Conservation (phyloP, 208 protist genomes). For the Dictyostelium gargantuum region DNA sequence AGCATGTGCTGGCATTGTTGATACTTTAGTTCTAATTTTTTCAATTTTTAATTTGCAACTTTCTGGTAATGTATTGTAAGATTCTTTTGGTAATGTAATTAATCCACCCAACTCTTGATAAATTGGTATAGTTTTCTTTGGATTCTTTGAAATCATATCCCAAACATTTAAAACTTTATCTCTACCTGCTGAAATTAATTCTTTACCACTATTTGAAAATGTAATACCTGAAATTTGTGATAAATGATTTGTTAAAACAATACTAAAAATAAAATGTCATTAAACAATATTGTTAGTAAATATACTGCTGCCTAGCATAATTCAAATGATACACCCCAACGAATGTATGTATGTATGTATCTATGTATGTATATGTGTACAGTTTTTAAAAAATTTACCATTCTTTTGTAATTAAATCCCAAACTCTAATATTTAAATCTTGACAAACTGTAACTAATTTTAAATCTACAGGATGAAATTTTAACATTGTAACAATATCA, state of each 20-base stretch:
- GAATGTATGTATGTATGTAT: no score
- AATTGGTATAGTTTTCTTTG: conserved; percentile 72
- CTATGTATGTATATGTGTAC: no score
- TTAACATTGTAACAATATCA: conserved; percentile 29
- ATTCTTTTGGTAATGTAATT: not conserved
- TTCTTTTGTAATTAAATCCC: conserved; percentile 33
- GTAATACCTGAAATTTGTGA: conserved; percentile 59
- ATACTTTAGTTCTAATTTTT: conserved; percentile 11
- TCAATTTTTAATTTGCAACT: not conserved
- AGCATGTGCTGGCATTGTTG: not conserved
- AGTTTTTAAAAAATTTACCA: not conserved
- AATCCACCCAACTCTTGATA: conserved; percentile 64
- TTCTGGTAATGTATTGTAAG: not conserved
- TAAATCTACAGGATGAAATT: conserved; percentile 4
- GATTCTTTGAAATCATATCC: conserved; percentile 25
- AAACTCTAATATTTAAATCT: conserved; percentile 59
- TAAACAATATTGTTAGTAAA: not conserved
- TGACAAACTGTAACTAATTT: conserved; percentile 8
- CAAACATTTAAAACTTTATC: conserved; percentile 78
- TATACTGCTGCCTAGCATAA: no score
- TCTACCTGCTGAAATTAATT: conserved; percentile 70
- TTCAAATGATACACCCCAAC: no score
- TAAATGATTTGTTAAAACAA: conserved; percentile 72
- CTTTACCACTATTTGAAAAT: conserved; percentile 58
- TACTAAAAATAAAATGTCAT: conserved; percentile 15